These are phyloP conservation scores for Solanum sitiens DNA, from an alignment of 257 asterid species.

Conservation along the genomic window DNA sequence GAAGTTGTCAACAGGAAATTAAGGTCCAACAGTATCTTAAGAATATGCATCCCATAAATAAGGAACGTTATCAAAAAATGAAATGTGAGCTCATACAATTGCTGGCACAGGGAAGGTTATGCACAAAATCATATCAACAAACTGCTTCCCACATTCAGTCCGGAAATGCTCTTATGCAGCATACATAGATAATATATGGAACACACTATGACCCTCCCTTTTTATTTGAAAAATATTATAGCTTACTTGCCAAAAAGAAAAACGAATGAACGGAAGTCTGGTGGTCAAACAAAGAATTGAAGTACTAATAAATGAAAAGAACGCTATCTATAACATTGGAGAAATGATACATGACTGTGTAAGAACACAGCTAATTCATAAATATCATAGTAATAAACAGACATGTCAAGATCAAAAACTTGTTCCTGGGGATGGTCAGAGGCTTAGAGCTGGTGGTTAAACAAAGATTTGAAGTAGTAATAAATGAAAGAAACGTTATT, in stretches of 20 bases:
- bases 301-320: background rate
- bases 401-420: background rate
- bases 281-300: background rate
- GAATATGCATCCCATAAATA: background rate
- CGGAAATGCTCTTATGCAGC: background rate
- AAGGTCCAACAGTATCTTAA: background rate
- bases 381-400: background rate
- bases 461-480: background rate
- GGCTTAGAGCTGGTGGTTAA: background rate
- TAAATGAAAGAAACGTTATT: background rate
- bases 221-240: background rate
- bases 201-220: background rate
- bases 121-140: background rate
- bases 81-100: background rate
- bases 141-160: background rate
- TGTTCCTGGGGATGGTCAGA: background rate
- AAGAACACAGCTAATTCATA: background rate
- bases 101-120: background rate
- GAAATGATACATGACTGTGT: too few species aligned
- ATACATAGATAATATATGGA: background rate
- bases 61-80: background rate
- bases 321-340: too few species aligned
- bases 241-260: background rate
- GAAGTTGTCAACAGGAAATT: background rate
- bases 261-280: background rate